Percentiles rank a stretch among this genome's conserved stretches.
Conservation (phyloP, 495 filamentous ascomycete species). For the Trypethelium eluteriae region DNA sequence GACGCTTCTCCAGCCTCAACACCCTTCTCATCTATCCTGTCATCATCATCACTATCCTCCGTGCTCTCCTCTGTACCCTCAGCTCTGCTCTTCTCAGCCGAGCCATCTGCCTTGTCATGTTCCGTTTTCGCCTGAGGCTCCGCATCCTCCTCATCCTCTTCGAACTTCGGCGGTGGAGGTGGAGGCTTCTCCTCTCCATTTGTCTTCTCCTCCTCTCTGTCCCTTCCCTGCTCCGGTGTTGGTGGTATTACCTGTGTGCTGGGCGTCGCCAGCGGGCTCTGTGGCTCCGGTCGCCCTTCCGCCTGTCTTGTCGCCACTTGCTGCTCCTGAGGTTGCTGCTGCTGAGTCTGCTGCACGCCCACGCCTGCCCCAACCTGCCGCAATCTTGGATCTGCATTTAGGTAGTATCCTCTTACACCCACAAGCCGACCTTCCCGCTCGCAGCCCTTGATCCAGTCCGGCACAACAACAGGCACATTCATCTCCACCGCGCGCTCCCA, state of each 20-base stretch:
- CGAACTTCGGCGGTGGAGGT: constrained; percentile 16
- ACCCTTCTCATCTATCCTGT: constrained; percentile 17
- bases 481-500: constrained; percentile 97
- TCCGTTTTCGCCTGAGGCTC: constrained; percentile 22
- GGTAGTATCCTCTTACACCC: constrained; percentile 89
- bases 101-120: neutral
- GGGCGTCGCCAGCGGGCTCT: constrained; percentile 8
- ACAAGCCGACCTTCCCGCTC: constrained; percentile 89
- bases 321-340: constrained; percentile 20
- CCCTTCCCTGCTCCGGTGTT: constrained; percentile 14
- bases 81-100: constrained; percentile 1
- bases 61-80: constrained; percentile 16
- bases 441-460: constrained; percentile 94
- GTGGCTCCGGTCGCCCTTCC: constrained; percentile 12
- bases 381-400: constrained; percentile 72
- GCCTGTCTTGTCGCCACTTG: constrained; percentile 17
- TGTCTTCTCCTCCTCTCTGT: constrained; percentile 16
- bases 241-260: constrained; percentile 11
- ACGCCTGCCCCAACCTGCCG: constrained; percentile 48
- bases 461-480: constrained; percentile 96
- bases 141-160: constrained; percentile 23
- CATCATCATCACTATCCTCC: constrained; percentile 35
- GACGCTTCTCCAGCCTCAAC: constrained; percentile 18
- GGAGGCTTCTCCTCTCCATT: constrained; percentile 23
- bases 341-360: constrained; percentile 23